Evolutionary conservation across 352 stramenopile genomes (phyloP).

Genomic region (Phytophthora pseudosyringae): DNA sequence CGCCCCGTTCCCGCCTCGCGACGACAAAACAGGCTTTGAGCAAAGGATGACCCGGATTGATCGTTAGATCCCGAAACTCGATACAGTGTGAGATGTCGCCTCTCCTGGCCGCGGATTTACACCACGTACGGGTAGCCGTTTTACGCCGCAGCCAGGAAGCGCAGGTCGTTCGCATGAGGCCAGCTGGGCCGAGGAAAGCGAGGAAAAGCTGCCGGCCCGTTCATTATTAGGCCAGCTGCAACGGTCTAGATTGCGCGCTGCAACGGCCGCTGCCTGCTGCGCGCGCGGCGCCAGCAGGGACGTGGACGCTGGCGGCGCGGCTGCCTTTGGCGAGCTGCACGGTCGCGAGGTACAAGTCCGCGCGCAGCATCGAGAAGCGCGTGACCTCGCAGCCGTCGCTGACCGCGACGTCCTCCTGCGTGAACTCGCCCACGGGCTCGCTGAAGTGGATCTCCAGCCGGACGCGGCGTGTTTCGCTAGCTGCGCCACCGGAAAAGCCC

Average conservation of each 20-base stretch:
- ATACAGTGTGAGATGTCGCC: slow-evolving; percentile 10
- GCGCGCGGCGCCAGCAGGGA: slow-evolving; percentile 27
- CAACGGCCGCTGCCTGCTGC: slow-evolving; percentile 18
- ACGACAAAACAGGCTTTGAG: slow-evolving; percentile 13
- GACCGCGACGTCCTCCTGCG: slow-evolving; percentile 54
- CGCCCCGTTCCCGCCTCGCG: slow-evolving; percentile 9
- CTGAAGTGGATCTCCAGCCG: slow-evolving; percentile 78
- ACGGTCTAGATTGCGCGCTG: slow-evolving; percentile 29
- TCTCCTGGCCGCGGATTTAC: slow-evolving; percentile 1
- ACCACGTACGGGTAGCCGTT: slow-evolving; percentile 29
- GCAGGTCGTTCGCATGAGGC: slow-evolving; percentile 2
- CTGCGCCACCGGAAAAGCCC: slow-evolving; percentile 11
- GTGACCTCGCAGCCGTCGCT: slow-evolving; percentile 39
- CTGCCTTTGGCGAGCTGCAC: slow-evolving; percentile 18
- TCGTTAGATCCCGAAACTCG: neutral
- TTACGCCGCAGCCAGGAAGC: slow-evolving; percentile 4
- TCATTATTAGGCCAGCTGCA: slow-evolving; percentile 19
- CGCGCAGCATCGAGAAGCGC: slow-evolving; percentile 47
- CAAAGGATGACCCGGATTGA: slow-evolving; percentile 17
- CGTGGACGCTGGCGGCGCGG: slow-evolving; percentile 11
- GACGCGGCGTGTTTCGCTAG: slow-evolving; percentile 10
- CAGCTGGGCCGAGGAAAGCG: slow-evolving; percentile 10
- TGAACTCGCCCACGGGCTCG: slow-evolving; percentile 67
- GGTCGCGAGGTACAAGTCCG: slow-evolving; percentile 49
- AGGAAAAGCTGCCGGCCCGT: slow-evolving; percentile 3